These are phyloP conservation scores for Aureobasidium sp. DNA, from an alignment of 2,329 filamentous ascomycete species.

Conservation along the genomic window DNA sequence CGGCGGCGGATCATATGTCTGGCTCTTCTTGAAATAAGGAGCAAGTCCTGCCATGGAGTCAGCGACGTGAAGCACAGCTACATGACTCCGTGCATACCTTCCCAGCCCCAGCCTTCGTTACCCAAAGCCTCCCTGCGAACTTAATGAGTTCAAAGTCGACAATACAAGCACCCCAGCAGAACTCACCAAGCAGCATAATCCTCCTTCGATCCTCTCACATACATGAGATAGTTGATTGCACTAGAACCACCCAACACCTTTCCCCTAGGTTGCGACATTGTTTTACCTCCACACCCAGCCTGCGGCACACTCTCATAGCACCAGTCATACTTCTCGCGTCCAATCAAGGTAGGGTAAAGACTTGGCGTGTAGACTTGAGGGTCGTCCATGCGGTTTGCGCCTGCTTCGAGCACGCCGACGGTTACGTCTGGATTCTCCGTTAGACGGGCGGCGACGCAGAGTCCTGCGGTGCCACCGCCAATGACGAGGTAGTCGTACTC, in stretches of 20 bases:
- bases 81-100: not conserved
- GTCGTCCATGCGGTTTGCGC: conserved; percentile 22
- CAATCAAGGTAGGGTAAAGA: conserved; percentile 26
- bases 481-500: conserved; percentile 23
- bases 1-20: conserved; percentile 22
- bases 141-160: not conserved
- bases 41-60: conserved; percentile 11
- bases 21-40: conserved; percentile 27
- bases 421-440: conserved; percentile 16
- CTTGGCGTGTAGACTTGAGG: conserved; percentile 27
- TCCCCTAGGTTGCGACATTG: conserved; percentile 28
- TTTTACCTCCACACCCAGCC: conserved; percentile 21
- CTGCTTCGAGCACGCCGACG: conserved; percentile 30
- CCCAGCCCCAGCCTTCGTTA: not conserved
- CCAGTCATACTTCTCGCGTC: conserved; percentile 28
- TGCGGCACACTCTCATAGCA: conserved; percentile 23
- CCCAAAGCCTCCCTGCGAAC: not conserved
- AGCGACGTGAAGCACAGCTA: not conserved
- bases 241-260: conserved; percentile 32
- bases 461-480: conserved; percentile 17
- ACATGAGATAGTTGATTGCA: conserved; percentile 34
- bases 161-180: not conserved
- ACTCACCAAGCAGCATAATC: conserved; percentile 32
- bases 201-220: conserved; percentile 25
- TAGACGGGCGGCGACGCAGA: conserved; percentile 19